phyloP scores from a whole-genome alignment of 345 rosid species.

The Mercurialis annua region DNA sequence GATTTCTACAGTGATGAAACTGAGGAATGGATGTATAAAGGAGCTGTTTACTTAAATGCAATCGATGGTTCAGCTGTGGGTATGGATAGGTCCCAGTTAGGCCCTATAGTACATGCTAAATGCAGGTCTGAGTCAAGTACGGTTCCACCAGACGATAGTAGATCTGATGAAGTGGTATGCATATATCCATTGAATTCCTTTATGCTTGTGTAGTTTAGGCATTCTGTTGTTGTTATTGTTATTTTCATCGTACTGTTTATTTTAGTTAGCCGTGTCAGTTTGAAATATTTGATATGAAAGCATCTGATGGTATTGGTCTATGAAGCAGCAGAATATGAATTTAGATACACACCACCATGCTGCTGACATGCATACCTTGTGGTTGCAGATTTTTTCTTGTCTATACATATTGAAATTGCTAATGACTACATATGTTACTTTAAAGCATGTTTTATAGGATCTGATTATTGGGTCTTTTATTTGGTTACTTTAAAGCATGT shows the following conservation, averaged over 20 bases:
- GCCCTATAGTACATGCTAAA: slow-evolving; percentile 98
- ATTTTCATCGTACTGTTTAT: not conserved
- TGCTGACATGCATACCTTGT: not conserved
- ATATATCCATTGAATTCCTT: slow-evolving; percentile 14
- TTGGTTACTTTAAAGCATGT: not conserved
- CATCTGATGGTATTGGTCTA: not conserved
- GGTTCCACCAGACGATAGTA: slow-evolving; percentile 48
- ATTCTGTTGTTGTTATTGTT: not conserved
- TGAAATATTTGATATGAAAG: not conserved
- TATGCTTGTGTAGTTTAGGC: slow-evolving; percentile 1
- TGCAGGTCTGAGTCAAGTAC: slow-evolving; percentile 84
- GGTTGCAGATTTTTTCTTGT: not conserved
- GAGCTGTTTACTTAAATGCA: slow-evolving; percentile 92
- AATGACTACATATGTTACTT: not conserved
- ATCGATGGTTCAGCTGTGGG: slow-evolving; percentile 51
- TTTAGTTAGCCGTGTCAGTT: not conserved
- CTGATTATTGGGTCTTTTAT: not conserved
- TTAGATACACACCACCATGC: not conserved
- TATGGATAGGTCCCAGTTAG: slow-evolving; percentile 76
- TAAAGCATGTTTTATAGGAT: not conserved
- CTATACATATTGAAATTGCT: not conserved
- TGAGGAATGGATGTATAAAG: slow-evolving; percentile 99
- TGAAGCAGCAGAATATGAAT: not conserved
- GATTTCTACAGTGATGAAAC: slow-evolving; percentile 96
- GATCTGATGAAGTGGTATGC: slow-evolving; percentile 54